Evolutionary conservation across 768 basidiomycete genomes (phyloP), one percentile per base, ranked within the genome.

Genomic region (Lepiota venenata): DNA sequence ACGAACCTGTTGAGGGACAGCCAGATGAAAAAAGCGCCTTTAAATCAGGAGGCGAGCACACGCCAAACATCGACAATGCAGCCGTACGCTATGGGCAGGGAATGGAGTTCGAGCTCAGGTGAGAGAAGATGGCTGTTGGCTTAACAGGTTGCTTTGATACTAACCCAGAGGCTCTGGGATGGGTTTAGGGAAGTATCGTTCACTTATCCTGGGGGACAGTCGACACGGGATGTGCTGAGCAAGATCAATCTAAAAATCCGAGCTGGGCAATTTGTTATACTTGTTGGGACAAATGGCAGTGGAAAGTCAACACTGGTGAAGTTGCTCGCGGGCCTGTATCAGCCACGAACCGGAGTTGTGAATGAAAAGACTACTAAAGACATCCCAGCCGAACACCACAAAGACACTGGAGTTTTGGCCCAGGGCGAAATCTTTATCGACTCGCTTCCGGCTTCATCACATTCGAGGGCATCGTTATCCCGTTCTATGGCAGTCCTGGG

Each of bases 271-370:
- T 69, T 83, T 11, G 75, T 80, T 15, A 76, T 83, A 32, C 68
- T 85, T n/a, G 82, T 85, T 6, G 82, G 83, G 22, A 66, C 67
- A 2, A 85, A 84, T 57, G 82, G 82, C 4, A 75, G 75, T 49
- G 81, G 81, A 1, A 83, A 83, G 57, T 76, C 78, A 3, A 80
- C 80, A 0, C 56, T 83, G 16, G 65, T 83, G 15, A 79, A 79
- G 42, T 65, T 84, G 11, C 63, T 85, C 3, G 69, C 79, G 0
- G 67, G 80, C 1, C 60, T 82, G 3, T 82, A 78, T 60, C 75
- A 80, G 46, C 71, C 75, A 1, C 29, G n/a, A n/a, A n/a, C 27
- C 45, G 11, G 9, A 29, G 8, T 27, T 29, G n/a, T 8, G 8
- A 7, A 15, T 11, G 32, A 8, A 11, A 32, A 32, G 4, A 22